These are phyloP conservation scores for Polyporus tsugae DNA, from an alignment of 1,284 basidiomycete species.

Conservation along the genomic window DNA sequence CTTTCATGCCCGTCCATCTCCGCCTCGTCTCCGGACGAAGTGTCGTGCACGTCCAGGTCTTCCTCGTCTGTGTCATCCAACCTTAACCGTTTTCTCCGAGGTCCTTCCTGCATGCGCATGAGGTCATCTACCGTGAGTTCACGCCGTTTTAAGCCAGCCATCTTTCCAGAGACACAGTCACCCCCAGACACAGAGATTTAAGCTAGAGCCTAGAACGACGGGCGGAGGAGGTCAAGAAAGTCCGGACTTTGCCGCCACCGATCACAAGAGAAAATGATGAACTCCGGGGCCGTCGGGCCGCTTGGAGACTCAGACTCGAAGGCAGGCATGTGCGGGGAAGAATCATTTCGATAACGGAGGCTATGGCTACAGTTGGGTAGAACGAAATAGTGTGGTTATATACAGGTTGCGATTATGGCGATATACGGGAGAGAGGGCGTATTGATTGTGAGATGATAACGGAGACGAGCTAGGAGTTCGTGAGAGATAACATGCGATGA, in stretches of 20 bases:
- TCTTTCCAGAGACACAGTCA: constrained; percentile 12
- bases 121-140: constrained; percentile 47
- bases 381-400: neutral
- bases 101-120: constrained; percentile 47
- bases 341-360: constrained; percentile 4
- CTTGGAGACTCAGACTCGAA: neutral
- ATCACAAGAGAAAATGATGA: constrained; percentile 5
- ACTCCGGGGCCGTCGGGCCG: constrained; percentile 6
- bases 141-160: constrained; percentile 41
- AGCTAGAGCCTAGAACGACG: neutral
- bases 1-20: constrained; percentile 15
- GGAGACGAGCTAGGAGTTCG: neutral
- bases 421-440: neutral
- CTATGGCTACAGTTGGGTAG: constrained; percentile 6
- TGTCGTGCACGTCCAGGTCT: constrained; percentile 25
- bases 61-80: constrained; percentile 29
- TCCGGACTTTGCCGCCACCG: constrained; percentile 19
- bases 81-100: constrained; percentile 38
- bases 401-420: neutral
- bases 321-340: neutral
- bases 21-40: constrained; percentile 16
- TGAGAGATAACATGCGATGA: neutral
- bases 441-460: constrained; percentile 3
- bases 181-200: neutral
- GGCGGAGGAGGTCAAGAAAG: constrained; percentile 11